phyloP scores from a whole-genome alignment of 805 yeast genomes.

The Maudiozyma pseudohumilis region DNA sequence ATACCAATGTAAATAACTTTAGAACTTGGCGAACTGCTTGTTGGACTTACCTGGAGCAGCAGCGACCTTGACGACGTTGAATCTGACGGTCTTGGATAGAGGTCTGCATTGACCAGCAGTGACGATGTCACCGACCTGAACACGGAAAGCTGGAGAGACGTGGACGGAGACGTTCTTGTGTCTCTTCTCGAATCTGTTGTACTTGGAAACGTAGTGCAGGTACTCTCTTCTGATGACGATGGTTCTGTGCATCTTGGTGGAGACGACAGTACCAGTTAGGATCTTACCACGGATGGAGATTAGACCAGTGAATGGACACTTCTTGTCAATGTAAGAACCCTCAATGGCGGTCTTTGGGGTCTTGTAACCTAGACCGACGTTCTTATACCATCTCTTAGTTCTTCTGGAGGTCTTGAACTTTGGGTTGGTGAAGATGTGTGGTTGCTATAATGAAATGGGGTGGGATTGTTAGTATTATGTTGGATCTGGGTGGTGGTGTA shows the following conservation, averaged over 20 bases:
- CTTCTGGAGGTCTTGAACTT: slow-evolving; percentile 96
- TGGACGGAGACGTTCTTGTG: slow-evolving; percentile 99
- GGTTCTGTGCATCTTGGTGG: slow-evolving; percentile 99
- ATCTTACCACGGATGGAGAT: slow-evolving; percentile 99
- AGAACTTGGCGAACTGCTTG: slow-evolving; percentile 96
- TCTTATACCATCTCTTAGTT: slow-evolving; percentile 99
- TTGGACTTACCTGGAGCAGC: slow-evolving; percentile 69
- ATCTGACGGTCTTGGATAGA: slow-evolving; percentile 98
- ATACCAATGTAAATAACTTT: slow-evolving; percentile 30
- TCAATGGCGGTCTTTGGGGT: slow-evolving; percentile 98
- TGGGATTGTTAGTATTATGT: neutral
- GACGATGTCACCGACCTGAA: slow-evolving; percentile 95
- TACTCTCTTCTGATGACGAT: slow-evolving; percentile 99
- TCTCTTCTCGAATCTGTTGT: slow-evolving; percentile 99
- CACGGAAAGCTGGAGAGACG: slow-evolving; percentile 99
- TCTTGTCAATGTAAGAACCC: slow-evolving; percentile 99
- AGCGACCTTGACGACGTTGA: slow-evolving; percentile 95
- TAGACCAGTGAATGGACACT: slow-evolving; percentile 97
- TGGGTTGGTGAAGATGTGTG: slow-evolving; percentile 99
- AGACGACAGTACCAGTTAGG: slow-evolving; percentile 97
- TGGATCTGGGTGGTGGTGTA: too few species aligned
- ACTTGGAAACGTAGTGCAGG: slow-evolving; percentile 99
- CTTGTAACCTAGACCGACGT: slow-evolving; percentile 99
- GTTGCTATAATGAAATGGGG: slow-evolving; percentile 77
- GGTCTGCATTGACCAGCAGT: slow-evolving; percentile 99